Conservation (phyloP, 1,139 yeast genomes). For the Candida sanyaensis region DNA sequence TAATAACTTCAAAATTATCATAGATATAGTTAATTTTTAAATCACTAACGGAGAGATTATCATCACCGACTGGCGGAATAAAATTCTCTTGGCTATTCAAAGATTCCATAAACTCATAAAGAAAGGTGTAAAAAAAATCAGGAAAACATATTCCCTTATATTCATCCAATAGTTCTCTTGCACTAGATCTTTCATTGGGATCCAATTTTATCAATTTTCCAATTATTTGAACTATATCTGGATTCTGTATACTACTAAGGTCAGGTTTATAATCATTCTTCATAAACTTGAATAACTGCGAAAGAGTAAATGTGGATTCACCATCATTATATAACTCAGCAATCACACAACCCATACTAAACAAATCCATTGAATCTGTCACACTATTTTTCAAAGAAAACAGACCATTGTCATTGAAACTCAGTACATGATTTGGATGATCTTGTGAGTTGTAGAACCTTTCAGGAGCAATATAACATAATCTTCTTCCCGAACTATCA, state of each 20-base stretch:
- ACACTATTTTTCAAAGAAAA: constrained; percentile 34
- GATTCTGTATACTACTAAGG: constrained; percentile 54
- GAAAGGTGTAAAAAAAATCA: constrained; percentile 63
- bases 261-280: constrained; percentile 68
- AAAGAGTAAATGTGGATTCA: constrained; percentile 77
- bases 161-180: constrained; percentile 52
- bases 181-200: constrained; percentile 60
- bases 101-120: constrained; percentile 63
- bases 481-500: constrained; percentile 83
- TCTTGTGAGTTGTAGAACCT: constrained; percentile 54
- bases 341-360: constrained; percentile 87
- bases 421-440: constrained; percentile 17
- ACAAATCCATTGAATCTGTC: constrained; percentile 79
- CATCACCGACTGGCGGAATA: constrained; percentile 16
- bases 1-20: constrained; percentile 54
- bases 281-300: constrained; percentile 84
- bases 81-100: constrained; percentile 29
- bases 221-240: constrained; percentile 46
- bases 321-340: constrained; percentile 91
- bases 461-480: constrained; percentile 94
- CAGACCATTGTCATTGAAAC: constrained; percentile 30
- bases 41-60: constrained; percentile 49
- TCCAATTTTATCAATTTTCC: constrained; percentile 61
- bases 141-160: constrained; percentile 65
- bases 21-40: constrained; percentile 58